phyloP scores from a whole-genome alignment of 2,329 filamentous ascomycete genomes.

The Alternaria triticina region DNA sequence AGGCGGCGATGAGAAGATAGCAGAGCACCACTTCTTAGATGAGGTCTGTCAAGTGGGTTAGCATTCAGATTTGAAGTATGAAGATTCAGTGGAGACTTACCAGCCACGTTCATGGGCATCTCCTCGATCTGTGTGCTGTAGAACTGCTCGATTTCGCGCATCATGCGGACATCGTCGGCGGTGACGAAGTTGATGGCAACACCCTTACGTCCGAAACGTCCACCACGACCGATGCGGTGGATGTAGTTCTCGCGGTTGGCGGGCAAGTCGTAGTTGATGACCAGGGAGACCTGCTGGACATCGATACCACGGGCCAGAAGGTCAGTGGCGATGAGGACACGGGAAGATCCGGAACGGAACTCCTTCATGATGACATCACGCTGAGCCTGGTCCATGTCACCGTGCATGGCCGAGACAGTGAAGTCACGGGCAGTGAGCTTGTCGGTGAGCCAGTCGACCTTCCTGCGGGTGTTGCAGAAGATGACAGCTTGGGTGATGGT shows the following conservation, averaged over 20 bases:
- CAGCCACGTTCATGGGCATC: slow-evolving; percentile 94
- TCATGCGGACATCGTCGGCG: slow-evolving; percentile 98
- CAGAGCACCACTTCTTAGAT: slow-evolving; percentile 44
- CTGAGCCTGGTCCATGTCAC: slow-evolving; percentile 97
- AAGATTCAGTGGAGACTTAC: slow-evolving; percentile 50
- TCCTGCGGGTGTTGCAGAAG: slow-evolving; percentile 99
- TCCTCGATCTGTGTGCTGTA: slow-evolving; percentile 99
- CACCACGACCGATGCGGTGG: slow-evolving; percentile 98
- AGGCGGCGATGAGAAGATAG: slow-evolving; percentile 34
- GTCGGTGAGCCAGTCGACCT: slow-evolving; percentile 99
- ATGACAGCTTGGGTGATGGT: slow-evolving; percentile 99
- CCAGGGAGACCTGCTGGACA: slow-evolving; percentile 98
- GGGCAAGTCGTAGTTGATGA: slow-evolving; percentile 99
- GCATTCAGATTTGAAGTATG: not conserved
- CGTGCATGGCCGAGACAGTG: slow-evolving; percentile 99
- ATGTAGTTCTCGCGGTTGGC: slow-evolving; percentile 99
- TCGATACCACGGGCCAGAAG: slow-evolving; percentile 99
- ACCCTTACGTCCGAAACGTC: slow-evolving; percentile 99
- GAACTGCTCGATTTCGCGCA: slow-evolving; percentile 99
- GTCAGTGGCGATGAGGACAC: slow-evolving; percentile 98
- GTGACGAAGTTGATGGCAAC: slow-evolving; percentile 99
- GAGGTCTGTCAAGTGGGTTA: slow-evolving; percentile 40
- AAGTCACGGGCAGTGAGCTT: slow-evolving; percentile 99
- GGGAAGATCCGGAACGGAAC: slow-evolving; percentile 97
- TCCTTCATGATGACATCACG: slow-evolving; percentile 99